Percentiles rank a stretch among this genome's conserved stretches.
Conservation (phyloP, 352 stramenopile species). For the Globisporangium parvum region DNA sequence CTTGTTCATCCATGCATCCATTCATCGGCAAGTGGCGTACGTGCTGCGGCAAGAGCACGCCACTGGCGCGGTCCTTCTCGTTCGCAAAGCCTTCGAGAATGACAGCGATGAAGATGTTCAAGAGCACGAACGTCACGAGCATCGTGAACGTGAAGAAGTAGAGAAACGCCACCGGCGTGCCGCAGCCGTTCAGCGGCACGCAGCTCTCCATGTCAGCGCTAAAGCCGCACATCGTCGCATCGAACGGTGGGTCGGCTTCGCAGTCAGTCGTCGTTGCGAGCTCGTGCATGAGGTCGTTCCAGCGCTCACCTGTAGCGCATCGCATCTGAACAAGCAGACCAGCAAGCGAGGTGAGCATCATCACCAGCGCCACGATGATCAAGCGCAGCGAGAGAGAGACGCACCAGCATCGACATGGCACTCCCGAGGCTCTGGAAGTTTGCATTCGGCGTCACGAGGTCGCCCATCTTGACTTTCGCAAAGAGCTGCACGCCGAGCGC, state of each 20-base stretch:
- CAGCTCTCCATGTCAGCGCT: conserved; percentile 23
- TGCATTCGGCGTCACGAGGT: conserved; percentile 51
- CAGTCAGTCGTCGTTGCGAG: conserved; percentile 30
- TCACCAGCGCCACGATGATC: background rate
- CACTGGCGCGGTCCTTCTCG: conserved; percentile 55
- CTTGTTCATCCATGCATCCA: background rate
- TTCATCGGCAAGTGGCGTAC: conserved; percentile 13
- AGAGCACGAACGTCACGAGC: conserved; percentile 73
- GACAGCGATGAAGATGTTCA: conserved; percentile 88
- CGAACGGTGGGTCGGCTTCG: conserved; percentile 21
- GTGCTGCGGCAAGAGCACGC: conserved; percentile 33
- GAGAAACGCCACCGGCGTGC: conserved; percentile 29
- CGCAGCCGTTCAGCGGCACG: conserved; percentile 49
- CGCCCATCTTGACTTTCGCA: conserved; percentile 47
- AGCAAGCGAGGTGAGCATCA: too few relatives aligned
- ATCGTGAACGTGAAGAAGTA: conserved; percentile 82
- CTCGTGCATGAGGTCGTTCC: conserved; percentile 85
- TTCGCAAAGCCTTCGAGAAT: conserved; percentile 82
- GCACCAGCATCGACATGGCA: conserved; percentile 73
- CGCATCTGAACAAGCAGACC: conserved; percentile 31
- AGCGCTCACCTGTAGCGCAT: conserved; percentile 85
- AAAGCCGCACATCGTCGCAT: conserved; percentile 44
- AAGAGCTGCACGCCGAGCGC: conserved; percentile 85
- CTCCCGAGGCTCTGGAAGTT: conserved; percentile 81
- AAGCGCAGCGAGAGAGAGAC: background rate